phyloP scores from a whole-genome alignment of 2,329 filamentous ascomycete species.

The Verticillium isaacii region DNA sequence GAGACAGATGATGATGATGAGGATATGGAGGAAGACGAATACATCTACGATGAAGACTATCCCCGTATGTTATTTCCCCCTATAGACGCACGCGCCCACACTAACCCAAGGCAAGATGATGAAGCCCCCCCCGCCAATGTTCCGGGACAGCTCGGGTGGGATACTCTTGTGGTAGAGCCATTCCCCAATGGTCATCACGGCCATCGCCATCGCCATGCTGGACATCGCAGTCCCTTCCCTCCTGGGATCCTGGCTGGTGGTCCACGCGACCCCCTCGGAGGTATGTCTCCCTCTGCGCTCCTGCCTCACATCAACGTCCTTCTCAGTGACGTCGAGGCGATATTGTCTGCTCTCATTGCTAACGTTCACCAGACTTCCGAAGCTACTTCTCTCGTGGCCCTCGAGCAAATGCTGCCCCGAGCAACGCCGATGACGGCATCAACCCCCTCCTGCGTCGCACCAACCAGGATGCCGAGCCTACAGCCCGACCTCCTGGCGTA shows the following conservation, averaged over 20 bases:
- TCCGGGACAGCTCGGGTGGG: conserved; percentile 50
- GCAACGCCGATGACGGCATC: conserved; percentile 69
- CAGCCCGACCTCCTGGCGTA: conserved; percentile 38
- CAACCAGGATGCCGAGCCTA: conserved; percentile 35
- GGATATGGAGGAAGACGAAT: conserved; percentile 64
- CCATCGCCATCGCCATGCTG: conserved; percentile 45
- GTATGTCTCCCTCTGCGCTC: conserved; percentile 28
- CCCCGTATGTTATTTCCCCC: conserved; percentile 38
- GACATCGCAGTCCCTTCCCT: conserved; percentile 57
- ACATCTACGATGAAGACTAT: conserved; percentile 56
- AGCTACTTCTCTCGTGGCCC: conserved; percentile 47
- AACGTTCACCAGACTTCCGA: conserved; percentile 35
- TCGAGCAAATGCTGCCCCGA: conserved; percentile 46
- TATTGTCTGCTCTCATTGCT: conserved; percentile 5
- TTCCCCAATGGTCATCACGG: conserved; percentile 37
- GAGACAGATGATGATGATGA: conserved; percentile 53
- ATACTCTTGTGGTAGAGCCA: conserved; percentile 48
- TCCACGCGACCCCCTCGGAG: conserved; percentile 48
- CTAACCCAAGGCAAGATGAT: conserved; percentile 22
- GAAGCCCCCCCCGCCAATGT: conserved; percentile 38
- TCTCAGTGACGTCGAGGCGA: not conserved
- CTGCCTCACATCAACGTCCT: not conserved
- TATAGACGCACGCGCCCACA: not conserved
- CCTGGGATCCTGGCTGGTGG: conserved; percentile 50
- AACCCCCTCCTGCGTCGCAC: conserved; percentile 79